Conservation (phyloP, 2,329 filamentous ascomycete genomes). For the Xylaria sp. region DNA sequence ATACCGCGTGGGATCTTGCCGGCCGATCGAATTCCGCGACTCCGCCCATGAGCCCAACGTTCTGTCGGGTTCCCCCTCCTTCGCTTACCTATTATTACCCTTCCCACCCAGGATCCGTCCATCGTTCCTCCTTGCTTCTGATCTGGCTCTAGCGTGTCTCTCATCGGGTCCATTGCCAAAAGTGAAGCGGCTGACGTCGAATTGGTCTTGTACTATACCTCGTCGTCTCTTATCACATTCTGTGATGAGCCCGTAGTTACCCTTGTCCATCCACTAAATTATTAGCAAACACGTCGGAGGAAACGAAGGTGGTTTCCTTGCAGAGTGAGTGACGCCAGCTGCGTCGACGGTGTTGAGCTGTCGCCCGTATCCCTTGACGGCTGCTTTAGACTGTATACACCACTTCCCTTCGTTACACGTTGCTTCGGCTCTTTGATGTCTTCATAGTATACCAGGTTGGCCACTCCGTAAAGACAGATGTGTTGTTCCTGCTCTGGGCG, state of each 20-base stretch:
- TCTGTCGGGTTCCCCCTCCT: conserved; percentile 13
- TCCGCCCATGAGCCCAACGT: conserved; percentile 34
- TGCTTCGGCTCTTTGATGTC: conserved; percentile 11
- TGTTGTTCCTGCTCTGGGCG: conserved; percentile 24
- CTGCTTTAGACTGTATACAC: conserved; percentile 27
- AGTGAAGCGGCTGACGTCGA: conserved; percentile 30
- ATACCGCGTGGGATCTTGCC: conserved; percentile 34
- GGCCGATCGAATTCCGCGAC: conserved; percentile 33
- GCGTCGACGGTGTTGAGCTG: conserved; percentile 20
- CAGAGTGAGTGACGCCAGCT: conserved; percentile 12
- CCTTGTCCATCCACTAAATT: conserved; percentile 16
- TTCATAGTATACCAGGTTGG: conserved; percentile 5
- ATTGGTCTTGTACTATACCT: conserved; percentile 5
- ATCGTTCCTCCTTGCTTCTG: conserved; percentile 18
- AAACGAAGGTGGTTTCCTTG: conserved; percentile 7
- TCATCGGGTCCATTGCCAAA: conserved; percentile 29
- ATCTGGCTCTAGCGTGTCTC: conserved; percentile 32
- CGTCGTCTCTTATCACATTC: conserved; percentile 11
- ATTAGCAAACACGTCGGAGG: conserved; percentile 25
- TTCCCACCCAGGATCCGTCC: conserved; percentile 31
- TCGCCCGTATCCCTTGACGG: conserved; percentile 14
- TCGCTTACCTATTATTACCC: conserved; percentile 31
- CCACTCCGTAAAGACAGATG: conserved; percentile 19
- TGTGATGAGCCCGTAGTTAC: conserved; percentile 16
- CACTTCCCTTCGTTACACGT: conserved; percentile 26